A percentile compares a stretch with the other conserved stretches of the same genome.
Conservation (phyloP, 768 basidiomycete species). For the Amanita subjunquillea region DNA sequence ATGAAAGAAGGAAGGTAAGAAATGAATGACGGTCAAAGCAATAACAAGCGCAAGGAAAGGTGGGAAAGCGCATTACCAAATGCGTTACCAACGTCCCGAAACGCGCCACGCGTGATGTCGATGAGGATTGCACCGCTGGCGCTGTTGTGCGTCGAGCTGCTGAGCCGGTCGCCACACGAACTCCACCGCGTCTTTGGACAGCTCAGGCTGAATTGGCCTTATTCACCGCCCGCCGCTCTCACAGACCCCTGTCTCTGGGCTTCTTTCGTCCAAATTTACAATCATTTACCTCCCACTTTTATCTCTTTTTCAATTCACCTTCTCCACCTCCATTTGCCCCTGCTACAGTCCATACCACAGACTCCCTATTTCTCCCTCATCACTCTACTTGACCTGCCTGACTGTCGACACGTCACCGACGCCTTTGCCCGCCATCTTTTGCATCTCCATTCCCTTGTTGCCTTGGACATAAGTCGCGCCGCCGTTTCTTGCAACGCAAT, state of each 20-base stretch:
- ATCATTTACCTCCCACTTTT: constrained; percentile 36
- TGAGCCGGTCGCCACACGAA: constrained; percentile 36
- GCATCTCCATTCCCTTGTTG: constrained; percentile 42
- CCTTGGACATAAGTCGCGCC: constrained; percentile 56
- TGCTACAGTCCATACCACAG: constrained; percentile 46
- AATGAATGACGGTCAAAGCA: constrained; percentile 7
- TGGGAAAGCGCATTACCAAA: neutral
- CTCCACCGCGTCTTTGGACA: constrained; percentile 18
- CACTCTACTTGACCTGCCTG: constrained; percentile 50
- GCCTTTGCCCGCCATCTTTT: constrained; percentile 39
- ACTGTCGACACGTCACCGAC: constrained; percentile 49
- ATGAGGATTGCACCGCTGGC: constrained; percentile 38
- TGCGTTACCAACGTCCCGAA: neutral
- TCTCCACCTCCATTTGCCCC: constrained; percentile 39
- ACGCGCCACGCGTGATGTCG: neutral
- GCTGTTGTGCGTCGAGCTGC: constrained; percentile 36
- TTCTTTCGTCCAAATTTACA: constrained; percentile 48
- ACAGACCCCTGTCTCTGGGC: constrained; percentile 57
- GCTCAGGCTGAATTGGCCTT: constrained; percentile 10
- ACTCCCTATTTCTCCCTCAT: constrained; percentile 52
- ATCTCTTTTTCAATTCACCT: constrained; percentile 37
- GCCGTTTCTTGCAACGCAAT: constrained; percentile 42
- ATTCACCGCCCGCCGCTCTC: constrained; percentile 9
- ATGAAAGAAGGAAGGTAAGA: neutral
- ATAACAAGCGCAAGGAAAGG: neutral